These are phyloP conservation scores for Cyphellophora europaea DNA, from an alignment of 2,329 filamentous ascomycete species.

Conservation along the genomic window DNA sequence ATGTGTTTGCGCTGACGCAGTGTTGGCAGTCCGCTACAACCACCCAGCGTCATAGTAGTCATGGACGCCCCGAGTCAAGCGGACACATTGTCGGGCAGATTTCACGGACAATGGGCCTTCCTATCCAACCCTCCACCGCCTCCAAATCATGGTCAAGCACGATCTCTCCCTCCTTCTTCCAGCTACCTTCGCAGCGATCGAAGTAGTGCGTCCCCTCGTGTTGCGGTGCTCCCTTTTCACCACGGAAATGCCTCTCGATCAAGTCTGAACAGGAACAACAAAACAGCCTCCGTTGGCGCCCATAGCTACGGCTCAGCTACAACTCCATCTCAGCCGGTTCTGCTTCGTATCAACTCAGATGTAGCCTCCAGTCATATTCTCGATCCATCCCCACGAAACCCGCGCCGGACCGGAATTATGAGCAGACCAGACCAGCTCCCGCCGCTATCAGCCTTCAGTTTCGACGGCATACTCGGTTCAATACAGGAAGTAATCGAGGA, in stretches of 20 bases:
- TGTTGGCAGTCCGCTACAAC: too few relatives aligned
- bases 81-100: slow-evolving; percentile 19
- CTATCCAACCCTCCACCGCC: slow-evolving; percentile 9
- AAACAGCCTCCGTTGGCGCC: slow-evolving; percentile 14
- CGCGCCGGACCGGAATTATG: slow-evolving; percentile 21
- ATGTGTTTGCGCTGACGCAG: too few relatives aligned
- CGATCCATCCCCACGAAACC: slow-evolving; percentile 23
- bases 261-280: slow-evolving; percentile 12
- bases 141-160: slow-evolving; percentile 9
- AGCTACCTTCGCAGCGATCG: slow-evolving; percentile 17
- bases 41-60: slow-evolving; percentile 2
- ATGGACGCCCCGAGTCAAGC: slow-evolving; percentile 12
- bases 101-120: slow-evolving; percentile 18
- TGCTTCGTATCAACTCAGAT: slow-evolving; percentile 33
- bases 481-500: slow-evolving; percentile 50
- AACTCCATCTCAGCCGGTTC: slow-evolving; percentile 31
- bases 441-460: slow-evolving; percentile 44
- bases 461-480: slow-evolving; percentile 45
- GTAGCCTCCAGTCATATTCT: slow-evolving; percentile 23
- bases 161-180: slow-evolving; percentile 18
- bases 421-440: slow-evolving; percentile 29
- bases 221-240: slow-evolving; percentile 7
- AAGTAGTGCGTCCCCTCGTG: slow-evolving; percentile 14
- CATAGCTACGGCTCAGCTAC: slow-evolving; percentile 15
- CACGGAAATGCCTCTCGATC: slow-evolving; percentile 17